phyloP scores from a whole-genome alignment of 768 basidiomycete species.

The Cystoderma amianthinum region DNA sequence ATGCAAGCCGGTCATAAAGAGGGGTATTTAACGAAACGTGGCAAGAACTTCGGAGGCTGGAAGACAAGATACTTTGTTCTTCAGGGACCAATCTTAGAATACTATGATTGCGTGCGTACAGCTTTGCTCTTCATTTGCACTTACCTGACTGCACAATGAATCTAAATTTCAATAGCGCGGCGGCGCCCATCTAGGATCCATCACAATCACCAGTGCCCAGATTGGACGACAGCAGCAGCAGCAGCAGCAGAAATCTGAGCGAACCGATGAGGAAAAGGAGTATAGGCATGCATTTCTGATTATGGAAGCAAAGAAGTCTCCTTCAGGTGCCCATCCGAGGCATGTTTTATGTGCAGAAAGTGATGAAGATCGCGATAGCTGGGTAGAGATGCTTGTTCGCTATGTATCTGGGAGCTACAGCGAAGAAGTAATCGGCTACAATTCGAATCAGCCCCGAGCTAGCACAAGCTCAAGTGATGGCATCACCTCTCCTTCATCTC shows the following conservation, averaged over 20 bases:
- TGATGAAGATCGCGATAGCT: slow-evolving; percentile 86
- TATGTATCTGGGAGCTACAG: slow-evolving; percentile 81
- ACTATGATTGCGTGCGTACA: slow-evolving; percentile 88
- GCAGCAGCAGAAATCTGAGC: slow-evolving; percentile 34
- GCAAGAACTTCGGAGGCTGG: slow-evolving; percentile 98
- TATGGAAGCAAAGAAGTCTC: slow-evolving; percentile 78
- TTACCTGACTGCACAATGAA: slow-evolving; percentile 7
- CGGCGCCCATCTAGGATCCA: slow-evolving; percentile 87
- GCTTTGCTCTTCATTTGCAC: slow-evolving; percentile 6
- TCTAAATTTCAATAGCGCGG: slow-evolving; percentile 50
- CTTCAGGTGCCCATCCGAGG: slow-evolving; percentile 62
- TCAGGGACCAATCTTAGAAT: slow-evolving; percentile 85
- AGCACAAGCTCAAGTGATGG: slow-evolving; percentile 42
- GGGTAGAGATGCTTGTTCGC: slow-evolving; percentile 91
- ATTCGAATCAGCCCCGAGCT: slow-evolving; percentile 40
- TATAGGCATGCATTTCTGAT: slow-evolving; percentile 97
- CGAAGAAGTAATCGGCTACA: slow-evolving; percentile 50
- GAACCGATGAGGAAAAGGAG: slow-evolving; percentile 80
- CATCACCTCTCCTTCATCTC: slow-evolving; percentile 19
- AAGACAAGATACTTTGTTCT: slow-evolving; percentile 94
- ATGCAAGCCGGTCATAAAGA: slow-evolving; percentile 84
- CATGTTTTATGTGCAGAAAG: slow-evolving; percentile 97
- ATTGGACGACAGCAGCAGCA: slow-evolving; percentile 87
- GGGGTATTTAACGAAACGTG: slow-evolving; percentile 92
- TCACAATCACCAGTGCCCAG: slow-evolving; percentile 85